Evolutionary conservation across 177 flowering plant genomes (phyloP), one percentile per base, ranked within the genome.

Genomic region (Vitis hybrid): DNA sequence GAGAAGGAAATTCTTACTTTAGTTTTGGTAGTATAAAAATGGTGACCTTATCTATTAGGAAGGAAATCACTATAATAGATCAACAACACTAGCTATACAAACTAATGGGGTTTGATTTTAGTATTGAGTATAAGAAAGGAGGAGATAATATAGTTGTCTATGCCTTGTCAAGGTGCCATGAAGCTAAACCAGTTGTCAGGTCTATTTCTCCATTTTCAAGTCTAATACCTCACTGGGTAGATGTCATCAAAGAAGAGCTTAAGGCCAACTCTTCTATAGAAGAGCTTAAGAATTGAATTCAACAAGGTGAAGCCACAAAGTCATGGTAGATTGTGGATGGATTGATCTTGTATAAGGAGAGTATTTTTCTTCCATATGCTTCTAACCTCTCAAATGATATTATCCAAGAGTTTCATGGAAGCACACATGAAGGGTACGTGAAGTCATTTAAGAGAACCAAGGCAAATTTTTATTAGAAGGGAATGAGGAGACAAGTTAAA

Each of bases 381-480:
- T 8, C 15, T 64, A 2, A 64, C 64, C 28, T 24, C 28, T 55
- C 8, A 58, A 1, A 38, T 38, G 58, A 44, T 7, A 71, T 71
- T 2, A 47, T 71, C 18, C 1, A 1, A 2, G 31, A 55, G 47
- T 33, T 64, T 22, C 68, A 71, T 28, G 4, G 49, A 2, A 56
- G 44, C 14, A 55, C 74, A 10, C 74, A 64, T 64, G 68, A 71
- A 44, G 63, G 74, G 0, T 71, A 28, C 19, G 51, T 14, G n/a
- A 71, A 71, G 38, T 24, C 73, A 7, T 59, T 63, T 19, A 50
- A 71, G 8, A 12, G 67, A 19, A 52, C 53, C 5, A 19, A 49
- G 11, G 8, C 5, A 0, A 15, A 3, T 12, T 71, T 71, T 18
- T 71, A 54, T 44, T 71, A 67, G 68, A 54, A 71, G 53, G 62